Evolutionary conservation across 345 rosid species (phyloP), one percentile per base, ranked within the genome.

Genomic region (Isatis tinctoria): DNA sequence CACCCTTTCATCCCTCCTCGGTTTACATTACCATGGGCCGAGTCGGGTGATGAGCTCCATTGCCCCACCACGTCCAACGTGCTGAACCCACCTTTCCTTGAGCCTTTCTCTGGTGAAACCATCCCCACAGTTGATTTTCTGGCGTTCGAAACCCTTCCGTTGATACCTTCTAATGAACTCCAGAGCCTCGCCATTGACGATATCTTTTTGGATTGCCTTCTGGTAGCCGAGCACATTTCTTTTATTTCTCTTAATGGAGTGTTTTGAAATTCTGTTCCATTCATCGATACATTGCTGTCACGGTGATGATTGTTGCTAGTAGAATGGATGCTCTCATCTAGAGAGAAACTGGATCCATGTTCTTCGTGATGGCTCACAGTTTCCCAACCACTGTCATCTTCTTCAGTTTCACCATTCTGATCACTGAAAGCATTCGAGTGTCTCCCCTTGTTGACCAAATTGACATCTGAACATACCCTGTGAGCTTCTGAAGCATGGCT

Each of bases 371-470:
- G 90, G 81, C 96, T 95, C 77, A 85, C 96, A 10, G 99, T 90
- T 85, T 95, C 99, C 99, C 99, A 95, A 33, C 88, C 97, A 54
- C 99, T 77, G 57, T 71, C 76, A 40, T 92, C 99, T 67, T 92
- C 97, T 60, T 92, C 97, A 4, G 81, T 60, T 14, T 84, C 91
- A 52, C 77, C 87, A 74, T 80, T 77, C 58, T 81, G 86, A 54
- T 77, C 82, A 30, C 48, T 33, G 48, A 14, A 80, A 5, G 73
- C 79, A 56, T 74, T 61, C 0, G 80, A 69, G 32, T 82, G 83
- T 77, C 80, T 79, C 49, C 80, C 84, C 54, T 74, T 75, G 40
- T 66, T 70, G 49, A 60, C 37, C 39, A 27, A 48, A 70, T 83
- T 80, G 63, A 51, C 77, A 78, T 87, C 88, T 8, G 92, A 88